phyloP scores from a whole-genome alignment of 2,329 filamentous ascomycete genomes.

The Xylariaceae sp. region DNA sequence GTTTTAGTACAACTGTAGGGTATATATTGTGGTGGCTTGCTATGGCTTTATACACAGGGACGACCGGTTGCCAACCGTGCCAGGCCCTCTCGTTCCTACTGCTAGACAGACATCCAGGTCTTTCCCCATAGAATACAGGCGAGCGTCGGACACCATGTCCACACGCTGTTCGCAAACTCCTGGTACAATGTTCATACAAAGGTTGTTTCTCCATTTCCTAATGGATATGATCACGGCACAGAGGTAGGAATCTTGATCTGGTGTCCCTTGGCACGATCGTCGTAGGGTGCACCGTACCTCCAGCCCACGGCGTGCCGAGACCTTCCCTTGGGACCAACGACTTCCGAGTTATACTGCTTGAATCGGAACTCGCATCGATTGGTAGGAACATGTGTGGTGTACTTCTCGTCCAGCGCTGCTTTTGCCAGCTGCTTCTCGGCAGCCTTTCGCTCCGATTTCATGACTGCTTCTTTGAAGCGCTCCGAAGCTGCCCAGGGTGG shows the following conservation, averaged over 20 bases:
- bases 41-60: slow-evolving; percentile 9
- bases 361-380: slow-evolving; percentile 62
- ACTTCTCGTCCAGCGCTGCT: slow-evolving; percentile 28
- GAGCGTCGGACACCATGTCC: slow-evolving; percentile 1
- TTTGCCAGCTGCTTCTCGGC: slow-evolving; percentile 32
- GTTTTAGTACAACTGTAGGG: slow-evolving; percentile 10
- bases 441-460: slow-evolving; percentile 40
- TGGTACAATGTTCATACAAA: slow-evolving; percentile 23
- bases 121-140: slow-evolving; percentile 1
- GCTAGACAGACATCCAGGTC: slow-evolving; percentile 8
- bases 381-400: slow-evolving; percentile 42
- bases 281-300: slow-evolving; percentile 59
- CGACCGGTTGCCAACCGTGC: slow-evolving; percentile 3
- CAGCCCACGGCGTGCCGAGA: slow-evolving; percentile 50
- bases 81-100: slow-evolving; percentile 5
- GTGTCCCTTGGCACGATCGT: slow-evolving; percentile 59
- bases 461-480: slow-evolving; percentile 34
- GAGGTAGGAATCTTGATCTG: slow-evolving; percentile 63
- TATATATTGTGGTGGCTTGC: slow-evolving; percentile 12
- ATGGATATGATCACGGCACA: slow-evolving; percentile 40
- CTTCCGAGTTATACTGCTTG: slow-evolving; percentile 53
- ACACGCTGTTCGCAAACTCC: slow-evolving; percentile 6
- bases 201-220: not conserved
- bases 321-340: slow-evolving; percentile 51
- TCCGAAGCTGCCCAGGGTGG: slow-evolving; percentile 32